Evolutionary conservation across 2,329 filamentous ascomycete genomes (phyloP), one percentile per base, ranked within the genome.

Genomic region (Metarhizium rileyi): DNA sequence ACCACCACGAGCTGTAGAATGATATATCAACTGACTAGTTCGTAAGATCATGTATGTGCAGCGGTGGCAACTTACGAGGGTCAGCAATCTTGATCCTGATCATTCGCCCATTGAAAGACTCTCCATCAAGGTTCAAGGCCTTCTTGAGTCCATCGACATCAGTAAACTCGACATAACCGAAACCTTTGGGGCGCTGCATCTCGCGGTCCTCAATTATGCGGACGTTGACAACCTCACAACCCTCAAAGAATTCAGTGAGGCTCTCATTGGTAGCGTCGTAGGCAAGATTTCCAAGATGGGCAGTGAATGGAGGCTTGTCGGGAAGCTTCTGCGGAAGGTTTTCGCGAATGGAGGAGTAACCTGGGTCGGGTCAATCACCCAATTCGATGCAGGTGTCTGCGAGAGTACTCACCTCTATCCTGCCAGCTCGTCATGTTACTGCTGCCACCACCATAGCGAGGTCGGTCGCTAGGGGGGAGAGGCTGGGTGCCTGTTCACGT

Each of bases 141-240:
- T 90, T 86, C 75, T 95, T 94, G 62, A 98, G 75, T 52, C 91
- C 91, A 46, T 97, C 91, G 42, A 93, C 73, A 47, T 82, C 84
- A 57, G 77, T 82, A 63, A 98, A 98, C 69, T 98, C 93, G 57
- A 95, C 91, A 67, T 98, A 98, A 54, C 91, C 93, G 62, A 98
- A 98, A 45, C 93, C 93, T 76, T 98, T 98, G 57, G 93, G 93
- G 63, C 90, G 90, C 69, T 86, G 83, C 65, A 93, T 86, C 67
- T 95, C 78, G 65, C 91, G 93, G 70, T 98, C 94, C 73, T 96
- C 91, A 56, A 98, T 95, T 61, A 98, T 90, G 62, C 93, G 87
- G 57, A 98, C 89, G 65, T 83, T 96, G 57, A 86, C 86, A 59
- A 96, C 84, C 56, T 89, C 80, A 68, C 91, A 96, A 50, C 78